phyloP scores from a whole-genome alignment of 2,329 filamentous ascomycete genomes.

The Dendryphion nanum region DNA sequence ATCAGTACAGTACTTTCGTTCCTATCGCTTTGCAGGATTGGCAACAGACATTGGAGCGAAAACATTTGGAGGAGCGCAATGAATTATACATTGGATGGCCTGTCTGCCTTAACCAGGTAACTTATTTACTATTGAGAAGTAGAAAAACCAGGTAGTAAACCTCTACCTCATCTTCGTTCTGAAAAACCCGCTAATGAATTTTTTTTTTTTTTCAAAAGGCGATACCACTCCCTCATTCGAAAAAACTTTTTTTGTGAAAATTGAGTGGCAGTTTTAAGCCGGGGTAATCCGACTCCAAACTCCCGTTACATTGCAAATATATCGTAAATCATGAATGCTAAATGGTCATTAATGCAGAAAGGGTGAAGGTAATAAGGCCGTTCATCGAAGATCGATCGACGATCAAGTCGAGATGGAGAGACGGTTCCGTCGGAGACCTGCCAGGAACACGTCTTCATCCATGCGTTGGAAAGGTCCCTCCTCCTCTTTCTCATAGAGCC shows the following conservation, averaged over 20 bases:
- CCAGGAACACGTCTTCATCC: constrained; percentile 39
- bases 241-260: background rate
- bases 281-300: constrained; percentile 36
- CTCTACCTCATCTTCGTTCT: no score
- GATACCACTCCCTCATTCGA: background rate
- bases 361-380: no score
- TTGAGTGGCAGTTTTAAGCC: constrained; percentile 19
- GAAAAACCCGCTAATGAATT: background rate
- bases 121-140: no score
- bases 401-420: constrained; percentile 38
- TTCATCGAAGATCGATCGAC: constrained; percentile 6
- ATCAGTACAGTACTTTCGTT: no score
- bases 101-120: no score
- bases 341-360: no score
- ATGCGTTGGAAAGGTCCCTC: constrained; percentile 43
- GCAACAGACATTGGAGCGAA: no score
- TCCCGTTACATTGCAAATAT: constrained; percentile 26
- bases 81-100: no score
- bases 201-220: background rate
- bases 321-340: constrained; percentile 1
- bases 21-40: no score
- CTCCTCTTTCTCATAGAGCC: constrained; percentile 50
- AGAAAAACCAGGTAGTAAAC: no score
- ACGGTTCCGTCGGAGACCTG: constrained; percentile 34
- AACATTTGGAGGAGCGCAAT: no score